Evolutionary conservation across 2,329 filamentous ascomycete genomes (phyloP).

Genomic region (Parascedosporium putredinis): DNA sequence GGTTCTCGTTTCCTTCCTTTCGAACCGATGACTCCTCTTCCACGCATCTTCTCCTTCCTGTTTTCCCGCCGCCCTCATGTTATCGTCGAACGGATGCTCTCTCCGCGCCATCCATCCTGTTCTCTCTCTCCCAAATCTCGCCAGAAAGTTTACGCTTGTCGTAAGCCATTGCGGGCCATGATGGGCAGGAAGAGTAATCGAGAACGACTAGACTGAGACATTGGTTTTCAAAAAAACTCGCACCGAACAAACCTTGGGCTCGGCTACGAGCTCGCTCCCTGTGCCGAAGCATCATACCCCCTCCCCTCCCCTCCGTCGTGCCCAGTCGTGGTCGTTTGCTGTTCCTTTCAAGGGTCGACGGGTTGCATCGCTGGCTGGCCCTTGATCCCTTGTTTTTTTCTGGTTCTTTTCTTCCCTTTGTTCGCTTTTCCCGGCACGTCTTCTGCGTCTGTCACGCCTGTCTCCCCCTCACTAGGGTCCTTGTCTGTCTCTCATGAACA

Average conservation of each 20-base stretch:
- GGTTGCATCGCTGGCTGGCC: background rate
- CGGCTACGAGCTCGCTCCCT: background rate
- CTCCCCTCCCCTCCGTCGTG: background rate
- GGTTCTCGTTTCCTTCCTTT: too few relatives aligned
- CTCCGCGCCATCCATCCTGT: background rate
- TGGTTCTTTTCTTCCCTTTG: too few relatives aligned
- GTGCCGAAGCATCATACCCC: background rate
- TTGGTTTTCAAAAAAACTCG: background rate
- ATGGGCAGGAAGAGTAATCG: background rate
- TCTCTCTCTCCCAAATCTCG: background rate
- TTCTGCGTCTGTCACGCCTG: background rate
- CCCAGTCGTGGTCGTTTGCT: background rate
- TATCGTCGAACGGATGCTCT: background rate
- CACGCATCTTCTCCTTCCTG: background rate
- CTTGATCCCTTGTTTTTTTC: too few relatives aligned
- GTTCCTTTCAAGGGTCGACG: background rate
- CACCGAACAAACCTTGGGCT: background rate
- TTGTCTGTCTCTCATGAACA: background rate
- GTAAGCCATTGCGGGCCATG: background rate
- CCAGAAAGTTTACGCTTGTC: background rate
- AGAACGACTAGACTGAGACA: background rate
- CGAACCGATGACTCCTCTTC: background rate
- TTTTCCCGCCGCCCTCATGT: background rate
- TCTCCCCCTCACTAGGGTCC: background rate
- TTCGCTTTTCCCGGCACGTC: too few relatives aligned